A percentile compares a stretch with the other conserved stretches of the same genome.
Evolutionary conservation across 2,329 filamentous ascomycete species (phyloP).

Genomic region (Xylariaceae sp.): DNA sequence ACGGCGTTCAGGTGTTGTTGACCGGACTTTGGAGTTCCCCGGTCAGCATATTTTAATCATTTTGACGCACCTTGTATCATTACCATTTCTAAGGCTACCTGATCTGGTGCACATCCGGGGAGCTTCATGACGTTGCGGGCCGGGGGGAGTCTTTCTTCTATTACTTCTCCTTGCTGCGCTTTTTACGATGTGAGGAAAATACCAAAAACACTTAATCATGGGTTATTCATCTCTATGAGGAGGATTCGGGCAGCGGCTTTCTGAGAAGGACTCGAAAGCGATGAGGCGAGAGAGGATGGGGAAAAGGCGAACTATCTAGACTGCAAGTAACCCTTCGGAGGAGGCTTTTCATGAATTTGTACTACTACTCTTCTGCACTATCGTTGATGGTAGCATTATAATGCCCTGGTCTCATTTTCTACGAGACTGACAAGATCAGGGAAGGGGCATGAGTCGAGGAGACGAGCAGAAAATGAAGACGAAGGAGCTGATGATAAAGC

Average conservation of each 20-base stretch:
- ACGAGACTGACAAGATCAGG: slow-evolving; percentile 5
- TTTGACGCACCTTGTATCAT: slow-evolving; percentile 27
- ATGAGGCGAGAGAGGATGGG: background rate
- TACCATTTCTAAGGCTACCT: slow-evolving; percentile 7
- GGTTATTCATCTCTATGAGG: slow-evolving; percentile 6
- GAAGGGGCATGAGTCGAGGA: slow-evolving; percentile 7
- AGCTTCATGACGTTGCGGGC: background rate
- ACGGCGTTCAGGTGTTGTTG: slow-evolving; percentile 25
- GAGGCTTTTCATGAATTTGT: slow-evolving; percentile 22
- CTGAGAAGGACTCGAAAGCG: background rate
- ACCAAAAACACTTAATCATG: slow-evolving; percentile 9
- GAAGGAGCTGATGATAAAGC: slow-evolving; percentile 10
- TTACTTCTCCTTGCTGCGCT: background rate
- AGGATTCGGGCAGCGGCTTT: background rate
- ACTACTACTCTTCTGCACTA: slow-evolving; percentile 35
- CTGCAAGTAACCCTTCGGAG: slow-evolving; percentile 18
- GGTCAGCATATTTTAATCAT: slow-evolving; percentile 5
- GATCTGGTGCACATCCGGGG: background rate
- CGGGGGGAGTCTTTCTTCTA: too few relatives aligned
- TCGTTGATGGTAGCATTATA: slow-evolving; percentile 29
- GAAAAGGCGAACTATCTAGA: slow-evolving; percentile 12
- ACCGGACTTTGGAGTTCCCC: background rate
- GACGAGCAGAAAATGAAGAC: slow-evolving; percentile 5
- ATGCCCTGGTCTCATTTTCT: slow-evolving; percentile 10
- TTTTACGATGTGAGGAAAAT: background rate